Conservation (phyloP, 768 basidiomycete genomes). For the Phallus indusiatus region DNA sequence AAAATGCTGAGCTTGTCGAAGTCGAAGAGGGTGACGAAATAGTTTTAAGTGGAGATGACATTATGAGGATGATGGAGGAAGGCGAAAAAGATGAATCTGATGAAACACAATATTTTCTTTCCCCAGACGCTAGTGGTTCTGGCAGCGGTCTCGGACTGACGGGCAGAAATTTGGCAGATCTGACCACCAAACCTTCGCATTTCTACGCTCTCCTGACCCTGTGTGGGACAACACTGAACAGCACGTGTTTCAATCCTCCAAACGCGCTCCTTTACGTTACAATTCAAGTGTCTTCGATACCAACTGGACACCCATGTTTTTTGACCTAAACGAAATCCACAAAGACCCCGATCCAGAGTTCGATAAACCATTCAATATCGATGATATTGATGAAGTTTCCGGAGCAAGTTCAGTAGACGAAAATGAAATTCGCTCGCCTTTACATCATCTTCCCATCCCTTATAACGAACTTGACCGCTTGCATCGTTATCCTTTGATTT, state of each 20-base stretch:
- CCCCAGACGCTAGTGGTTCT: background rate
- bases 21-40: background rate
- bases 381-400: background rate
- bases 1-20: background rate
- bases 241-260: background rate
- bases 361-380: background rate
- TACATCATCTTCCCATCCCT: conserved; percentile 8
- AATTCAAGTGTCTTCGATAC: background rate
- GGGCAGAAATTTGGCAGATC: background rate
- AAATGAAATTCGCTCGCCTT: conserved; percentile 1
- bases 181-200: background rate
- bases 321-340: background rate
- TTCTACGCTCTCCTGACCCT: conserved; percentile 6
- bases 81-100: background rate
- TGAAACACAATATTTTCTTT: background rate
- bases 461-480: conserved; percentile 23
- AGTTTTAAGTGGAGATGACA: background rate
- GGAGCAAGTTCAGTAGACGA: background rate
- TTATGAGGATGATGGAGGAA: background rate
- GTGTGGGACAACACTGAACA: conserved; percentile 1
- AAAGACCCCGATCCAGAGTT: background rate
- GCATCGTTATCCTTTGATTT: conserved; percentile 32
- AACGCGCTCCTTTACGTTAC: background rate
- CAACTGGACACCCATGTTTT: conserved; percentile 5
- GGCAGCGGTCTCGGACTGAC: background rate